Percentiles rank a stretch among this genome's conserved stretches.
Evolutionary conservation across 2,329 filamentous ascomycete species (phyloP).

Genomic region (Fusarium sp.): DNA sequence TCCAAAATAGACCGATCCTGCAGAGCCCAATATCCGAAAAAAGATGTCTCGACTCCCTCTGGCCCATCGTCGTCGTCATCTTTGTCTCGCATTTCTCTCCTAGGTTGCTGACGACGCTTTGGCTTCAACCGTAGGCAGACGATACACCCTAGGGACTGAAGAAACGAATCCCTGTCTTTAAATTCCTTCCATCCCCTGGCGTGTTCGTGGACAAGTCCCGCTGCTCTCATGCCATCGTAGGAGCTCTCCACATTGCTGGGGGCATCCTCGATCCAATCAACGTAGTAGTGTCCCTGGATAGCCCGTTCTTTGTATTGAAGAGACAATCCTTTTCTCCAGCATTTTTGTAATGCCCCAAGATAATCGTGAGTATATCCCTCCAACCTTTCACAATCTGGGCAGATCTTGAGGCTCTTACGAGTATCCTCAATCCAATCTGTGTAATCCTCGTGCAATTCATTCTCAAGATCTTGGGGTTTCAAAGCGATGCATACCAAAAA

Average conservation of each 20-base stretch:
- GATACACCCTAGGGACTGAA: background rate
- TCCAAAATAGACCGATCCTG: no score
- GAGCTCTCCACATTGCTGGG: background rate
- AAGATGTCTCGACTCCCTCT: background rate
- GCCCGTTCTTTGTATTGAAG: background rate
- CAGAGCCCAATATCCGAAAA: background rate
- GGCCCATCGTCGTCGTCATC: background rate
- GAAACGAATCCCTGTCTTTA: background rate
- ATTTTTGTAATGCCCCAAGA: background rate
- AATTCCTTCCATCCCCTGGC: background rate
- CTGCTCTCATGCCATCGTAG: background rate
- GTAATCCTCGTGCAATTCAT: background rate
- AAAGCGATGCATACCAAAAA: background rate
- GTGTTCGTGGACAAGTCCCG: background rate
- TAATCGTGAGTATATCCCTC: background rate
- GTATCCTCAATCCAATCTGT: background rate
- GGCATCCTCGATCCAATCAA: background rate
- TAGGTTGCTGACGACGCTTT: background rate
- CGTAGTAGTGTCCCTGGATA: background rate
- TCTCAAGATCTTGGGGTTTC: background rate
- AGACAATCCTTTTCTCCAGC: background rate
- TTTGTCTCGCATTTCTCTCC: background rate
- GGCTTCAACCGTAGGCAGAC: background rate
- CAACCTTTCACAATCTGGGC: background rate
- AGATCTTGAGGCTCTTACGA: background rate